These are phyloP conservation scores for Aspergillus sergii DNA, from an alignment of 2,329 filamentous ascomycete genomes.

Conservation along the genomic window DNA sequence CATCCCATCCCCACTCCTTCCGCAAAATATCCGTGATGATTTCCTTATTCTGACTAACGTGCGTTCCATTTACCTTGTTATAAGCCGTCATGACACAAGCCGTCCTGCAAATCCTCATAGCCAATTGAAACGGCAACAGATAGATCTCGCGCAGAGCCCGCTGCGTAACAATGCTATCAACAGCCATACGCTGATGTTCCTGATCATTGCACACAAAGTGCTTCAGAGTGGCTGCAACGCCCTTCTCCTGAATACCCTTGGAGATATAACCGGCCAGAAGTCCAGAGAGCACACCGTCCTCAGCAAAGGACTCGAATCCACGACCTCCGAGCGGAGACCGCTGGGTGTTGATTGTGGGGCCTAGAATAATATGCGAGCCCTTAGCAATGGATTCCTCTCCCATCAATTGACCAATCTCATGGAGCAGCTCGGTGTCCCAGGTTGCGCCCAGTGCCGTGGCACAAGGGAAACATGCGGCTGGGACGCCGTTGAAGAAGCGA, in stretches of 20 bases:
- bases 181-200: constrained; percentile 48
- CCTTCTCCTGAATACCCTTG: constrained; percentile 71
- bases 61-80: constrained; percentile 58
- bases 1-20: constrained; percentile 51
- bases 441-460: constrained; percentile 77
- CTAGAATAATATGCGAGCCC: constrained; percentile 72
- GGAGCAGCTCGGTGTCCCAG: constrained; percentile 72
- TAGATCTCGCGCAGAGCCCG: constrained; percentile 65
- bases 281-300: constrained; percentile 77
- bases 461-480: constrained; percentile 78
- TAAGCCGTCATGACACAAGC: constrained; percentile 63
- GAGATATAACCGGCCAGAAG: constrained; percentile 73
- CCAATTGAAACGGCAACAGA: constrained; percentile 65
- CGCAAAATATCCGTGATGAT: constrained; percentile 48
- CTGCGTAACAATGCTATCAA: constrained; percentile 48
- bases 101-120: constrained; percentile 57
- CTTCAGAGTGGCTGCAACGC: constrained; percentile 77
- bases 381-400: constrained; percentile 73
- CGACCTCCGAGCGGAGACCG: constrained; percentile 80
- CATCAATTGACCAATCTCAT: constrained; percentile 70
- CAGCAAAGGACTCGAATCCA: constrained; percentile 85
- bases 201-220: constrained; percentile 56
- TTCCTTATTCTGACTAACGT: constrained; percentile 46
- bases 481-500: constrained; percentile 66
- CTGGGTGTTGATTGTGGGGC: constrained; percentile 80